Evolutionary conservation across 495 filamentous ascomycete species (phyloP).

Genomic region (Bacidia rubella): DNA sequence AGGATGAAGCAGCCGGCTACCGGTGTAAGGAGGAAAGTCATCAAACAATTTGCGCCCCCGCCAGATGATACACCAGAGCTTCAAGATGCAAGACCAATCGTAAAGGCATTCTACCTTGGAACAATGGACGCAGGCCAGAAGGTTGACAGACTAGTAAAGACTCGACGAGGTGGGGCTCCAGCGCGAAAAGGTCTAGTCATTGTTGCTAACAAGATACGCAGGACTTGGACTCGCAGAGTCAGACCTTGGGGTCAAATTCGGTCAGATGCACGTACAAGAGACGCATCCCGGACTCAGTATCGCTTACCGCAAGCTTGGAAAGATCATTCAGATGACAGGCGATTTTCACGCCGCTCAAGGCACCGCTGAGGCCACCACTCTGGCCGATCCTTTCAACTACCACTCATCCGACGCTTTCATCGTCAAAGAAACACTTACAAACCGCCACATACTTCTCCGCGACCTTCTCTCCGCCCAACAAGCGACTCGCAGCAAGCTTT

Average conservation of each 20-base stretch:
- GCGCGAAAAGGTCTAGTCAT: conserved; percentile 3
- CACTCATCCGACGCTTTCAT: conserved; percentile 95
- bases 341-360: conserved; percentile 97
- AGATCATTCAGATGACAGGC: conserved; percentile 78
- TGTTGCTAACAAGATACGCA: conserved; percentile 21
- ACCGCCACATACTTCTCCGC: conserved; percentile 94
- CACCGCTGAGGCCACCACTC: conserved; percentile 87
- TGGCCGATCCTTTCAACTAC: conserved; percentile 88
- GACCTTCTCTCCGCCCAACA: conserved; percentile 84
- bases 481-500: conserved; percentile 57
- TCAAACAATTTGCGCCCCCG: conserved; percentile 98
- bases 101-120: conserved; percentile 91
- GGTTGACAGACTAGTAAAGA: conserved; percentile 85
- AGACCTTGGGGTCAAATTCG: conserved; percentile 82
- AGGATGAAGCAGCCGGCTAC: conserved; percentile 95
- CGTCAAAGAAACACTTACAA: conserved; percentile 97
- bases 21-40: conserved; percentile 79
- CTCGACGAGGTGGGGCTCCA: conserved; percentile 58
- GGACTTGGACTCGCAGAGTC: conserved; percentile 86
- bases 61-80: conserved; percentile 96
- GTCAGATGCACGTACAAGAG: conserved; percentile 74
- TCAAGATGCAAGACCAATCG: conserved; percentile 71
- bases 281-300: conserved; percentile 72
- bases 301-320: conserved; percentile 91
- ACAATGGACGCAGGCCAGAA: conserved; percentile 94